phyloP scores from a whole-genome alignment of 495 filamentous ascomycete genomes.

The Podospora pseudocomata region DNA sequence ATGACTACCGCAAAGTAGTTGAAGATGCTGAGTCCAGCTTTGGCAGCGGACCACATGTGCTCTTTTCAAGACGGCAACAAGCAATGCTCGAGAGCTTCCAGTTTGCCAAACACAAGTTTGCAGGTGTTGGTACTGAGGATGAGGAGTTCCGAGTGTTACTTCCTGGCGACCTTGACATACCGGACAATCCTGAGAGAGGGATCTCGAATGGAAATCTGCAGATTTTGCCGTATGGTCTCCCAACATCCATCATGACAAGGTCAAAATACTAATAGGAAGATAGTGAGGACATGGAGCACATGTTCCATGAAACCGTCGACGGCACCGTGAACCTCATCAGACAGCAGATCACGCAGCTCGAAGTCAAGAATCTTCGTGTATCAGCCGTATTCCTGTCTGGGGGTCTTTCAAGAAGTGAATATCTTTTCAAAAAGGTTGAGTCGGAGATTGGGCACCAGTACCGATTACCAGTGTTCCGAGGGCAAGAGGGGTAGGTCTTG shows the following conservation, averaged over 20 bases:
- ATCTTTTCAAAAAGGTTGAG: slow-evolving; percentile 3
- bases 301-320: background rate
- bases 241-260: background rate
- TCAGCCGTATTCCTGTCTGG: background rate
- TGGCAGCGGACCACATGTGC: background rate
- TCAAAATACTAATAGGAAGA: background rate
- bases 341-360: background rate
- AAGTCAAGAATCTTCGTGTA: background rate
- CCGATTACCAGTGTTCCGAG: background rate
- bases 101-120: slow-evolving; percentile 1
- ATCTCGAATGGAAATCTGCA: background rate
- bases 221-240: background rate
- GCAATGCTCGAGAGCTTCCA: slow-evolving; percentile 1
- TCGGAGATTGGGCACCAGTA: background rate
- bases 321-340: background rate
- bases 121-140: background rate
- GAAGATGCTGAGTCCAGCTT: background rate
- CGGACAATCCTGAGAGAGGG: background rate
- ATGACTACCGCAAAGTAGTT: background rate
- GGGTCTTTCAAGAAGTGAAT: background rate
- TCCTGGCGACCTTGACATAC: background rate
- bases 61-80: background rate
- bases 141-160: background rate
- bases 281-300: background rate
- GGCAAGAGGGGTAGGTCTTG: background rate